Evolutionary conservation across 805 yeast genomes (phyloP).

Genomic region (Metschnikowia koreensis): DNA sequence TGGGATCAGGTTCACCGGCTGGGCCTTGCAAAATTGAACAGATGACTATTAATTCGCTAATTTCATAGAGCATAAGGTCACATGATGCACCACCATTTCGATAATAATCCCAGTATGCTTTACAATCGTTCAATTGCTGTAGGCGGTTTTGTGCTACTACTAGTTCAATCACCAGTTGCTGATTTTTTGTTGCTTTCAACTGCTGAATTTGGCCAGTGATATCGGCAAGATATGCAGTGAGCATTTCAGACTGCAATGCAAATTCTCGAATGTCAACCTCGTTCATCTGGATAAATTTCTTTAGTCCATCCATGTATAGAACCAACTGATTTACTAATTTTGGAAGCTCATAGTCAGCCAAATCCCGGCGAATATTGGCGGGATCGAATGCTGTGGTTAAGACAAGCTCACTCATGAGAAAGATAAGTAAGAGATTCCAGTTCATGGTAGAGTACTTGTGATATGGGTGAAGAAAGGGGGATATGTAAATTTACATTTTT

Average conservation of each 20-base stretch:
- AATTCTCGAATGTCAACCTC: background rate
- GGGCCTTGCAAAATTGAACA: background rate
- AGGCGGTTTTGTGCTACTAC: background rate
- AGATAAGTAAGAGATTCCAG: background rate
- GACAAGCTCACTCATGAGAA: background rate
- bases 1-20: background rate
- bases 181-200: background rate
- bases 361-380: background rate
- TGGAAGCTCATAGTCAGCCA: background rate
- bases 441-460: too few relatives aligned
- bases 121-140: background rate
- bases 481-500: too few relatives aligned
- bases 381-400: background rate
- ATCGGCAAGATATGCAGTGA: background rate
- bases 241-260: background rate
- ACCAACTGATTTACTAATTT: background rate
- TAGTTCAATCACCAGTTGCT: background rate
- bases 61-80: background rate
- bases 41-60: background rate
- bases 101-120: background rate
- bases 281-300: background rate
- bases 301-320: background rate
- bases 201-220: background rate
- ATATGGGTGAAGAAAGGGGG: too few relatives aligned
- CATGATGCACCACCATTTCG: background rate